Evolutionary conservation across 208 protist genomes (phyloP).

Genomic region (Herpetomonas samuelpessoai): DNA sequence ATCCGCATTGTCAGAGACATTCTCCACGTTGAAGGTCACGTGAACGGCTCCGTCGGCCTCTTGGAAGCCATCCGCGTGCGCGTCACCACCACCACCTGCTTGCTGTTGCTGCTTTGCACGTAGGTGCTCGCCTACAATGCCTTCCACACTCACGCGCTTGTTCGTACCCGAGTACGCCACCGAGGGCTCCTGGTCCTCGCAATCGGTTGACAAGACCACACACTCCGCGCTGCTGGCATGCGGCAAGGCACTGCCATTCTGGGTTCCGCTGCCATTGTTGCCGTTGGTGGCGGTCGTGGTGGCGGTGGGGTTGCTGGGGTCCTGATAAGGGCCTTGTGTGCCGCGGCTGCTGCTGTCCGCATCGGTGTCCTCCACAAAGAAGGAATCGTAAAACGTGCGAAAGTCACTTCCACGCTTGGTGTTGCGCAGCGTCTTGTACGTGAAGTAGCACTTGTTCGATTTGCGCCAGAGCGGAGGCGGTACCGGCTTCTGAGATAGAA

Average conservation of each 20-base stretch:
- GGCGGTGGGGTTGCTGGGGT: neutral
- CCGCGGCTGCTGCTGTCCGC: neutral
- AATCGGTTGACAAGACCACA: too few species aligned
- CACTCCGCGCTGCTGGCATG: too few species aligned
- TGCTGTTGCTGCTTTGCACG: neutral
- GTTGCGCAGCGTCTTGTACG: neutral
- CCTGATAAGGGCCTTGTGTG: neutral
- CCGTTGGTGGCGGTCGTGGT: neutral
- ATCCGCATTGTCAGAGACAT: constrained; percentile 5
- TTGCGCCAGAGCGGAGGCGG: neutral
- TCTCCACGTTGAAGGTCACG: neutral
- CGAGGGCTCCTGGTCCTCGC: neutral
- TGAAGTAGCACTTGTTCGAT: constrained; percentile 1
- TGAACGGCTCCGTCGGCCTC: too few species aligned
- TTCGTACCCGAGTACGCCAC: neutral
- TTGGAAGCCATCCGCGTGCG: too few species aligned
- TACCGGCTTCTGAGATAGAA: neutral
- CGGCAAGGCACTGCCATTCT: too few species aligned
- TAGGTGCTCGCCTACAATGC: neutral
- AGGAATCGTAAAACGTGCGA: neutral
- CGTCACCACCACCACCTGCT: neutral
- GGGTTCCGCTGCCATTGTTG: too few species aligned
- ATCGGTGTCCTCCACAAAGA: neutral
- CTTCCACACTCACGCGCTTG: neutral
- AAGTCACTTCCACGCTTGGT: neutral